Percentiles rank a stretch among this genome's conserved stretches.
phyloP scores from a whole-genome alignment of 306 rosid species.

The Luffa aegyptiaca region DNA sequence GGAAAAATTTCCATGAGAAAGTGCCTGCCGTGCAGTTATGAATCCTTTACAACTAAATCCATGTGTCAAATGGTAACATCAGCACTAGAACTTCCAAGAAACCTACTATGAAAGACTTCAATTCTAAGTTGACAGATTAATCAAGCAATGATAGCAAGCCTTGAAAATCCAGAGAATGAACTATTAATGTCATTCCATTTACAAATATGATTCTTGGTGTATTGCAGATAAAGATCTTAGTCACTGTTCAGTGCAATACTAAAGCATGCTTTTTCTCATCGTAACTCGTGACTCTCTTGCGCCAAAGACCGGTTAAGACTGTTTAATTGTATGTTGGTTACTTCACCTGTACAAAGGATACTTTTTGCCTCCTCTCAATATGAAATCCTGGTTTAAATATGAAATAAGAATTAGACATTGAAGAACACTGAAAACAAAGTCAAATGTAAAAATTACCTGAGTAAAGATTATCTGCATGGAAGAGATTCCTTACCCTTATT shows the following conservation, averaged over 20 bases:
- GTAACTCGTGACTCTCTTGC: background rate
- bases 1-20: conserved; percentile 10
- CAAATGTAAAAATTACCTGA: background rate
- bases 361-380: conserved; percentile 67
- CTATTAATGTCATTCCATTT: background rate
- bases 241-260: background rate
- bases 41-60: background rate
- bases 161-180: background rate
- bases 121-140: background rate
- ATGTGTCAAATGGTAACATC: background rate
- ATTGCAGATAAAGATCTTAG: background rate
- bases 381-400: conserved; percentile 66
- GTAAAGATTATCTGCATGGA: background rate
- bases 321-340: background rate
- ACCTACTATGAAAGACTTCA: background rate
- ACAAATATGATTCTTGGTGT: background rate
- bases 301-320: background rate
- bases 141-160: background rate
- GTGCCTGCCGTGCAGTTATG: background rate
- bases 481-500: background rate
- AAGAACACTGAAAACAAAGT: background rate
- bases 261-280: background rate
- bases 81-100: background rate
- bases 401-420: conserved; percentile 8
- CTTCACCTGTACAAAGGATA: conserved; percentile 75